Conservation (phyloP, 139 green algal genomes). For the Chlorella sp. region DNA sequence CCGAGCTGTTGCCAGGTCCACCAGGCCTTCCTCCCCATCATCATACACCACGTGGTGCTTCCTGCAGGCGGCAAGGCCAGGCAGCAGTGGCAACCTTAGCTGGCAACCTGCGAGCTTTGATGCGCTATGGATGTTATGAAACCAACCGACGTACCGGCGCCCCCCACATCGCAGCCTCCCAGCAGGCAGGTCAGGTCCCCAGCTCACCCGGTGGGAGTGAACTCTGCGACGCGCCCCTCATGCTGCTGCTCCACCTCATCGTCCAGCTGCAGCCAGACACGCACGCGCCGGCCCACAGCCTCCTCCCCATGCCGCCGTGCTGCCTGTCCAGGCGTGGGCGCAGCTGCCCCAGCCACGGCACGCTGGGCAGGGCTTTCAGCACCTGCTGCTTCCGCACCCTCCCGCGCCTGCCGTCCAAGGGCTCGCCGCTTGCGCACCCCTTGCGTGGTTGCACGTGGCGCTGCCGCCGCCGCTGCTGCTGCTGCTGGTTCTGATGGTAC, state of each 20-base stretch:
- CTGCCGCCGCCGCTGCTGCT: not conserved
- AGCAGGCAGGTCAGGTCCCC: not conserved
- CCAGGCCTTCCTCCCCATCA: not conserved
- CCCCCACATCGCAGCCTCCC: too few relatives aligned
- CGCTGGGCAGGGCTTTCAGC: not conserved
- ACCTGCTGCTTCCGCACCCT: not conserved
- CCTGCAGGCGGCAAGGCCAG: not conserved
- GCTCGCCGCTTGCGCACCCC: not conserved
- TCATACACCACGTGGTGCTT: conserved; percentile 23
- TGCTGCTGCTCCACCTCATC: not conserved
- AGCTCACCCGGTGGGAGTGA: not conserved
- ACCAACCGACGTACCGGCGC: too few relatives aligned
- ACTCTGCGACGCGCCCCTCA: not conserved
- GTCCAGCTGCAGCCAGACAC: not conserved
- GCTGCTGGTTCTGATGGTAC: not conserved
- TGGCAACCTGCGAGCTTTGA: not conserved
- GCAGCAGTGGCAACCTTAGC: not conserved
- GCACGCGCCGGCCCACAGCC: conserved; percentile 4
- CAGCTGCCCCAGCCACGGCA: not conserved
- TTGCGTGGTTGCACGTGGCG: not conserved
- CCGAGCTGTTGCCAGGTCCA: not conserved
- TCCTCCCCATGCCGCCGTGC: not conserved
- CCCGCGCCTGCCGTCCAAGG: not conserved
- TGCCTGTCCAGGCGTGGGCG: not conserved
- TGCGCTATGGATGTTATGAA: too few relatives aligned